Evolutionary conservation across 2,329 filamentous ascomycete genomes (phyloP).

Genomic region (Penicillium sp.): DNA sequence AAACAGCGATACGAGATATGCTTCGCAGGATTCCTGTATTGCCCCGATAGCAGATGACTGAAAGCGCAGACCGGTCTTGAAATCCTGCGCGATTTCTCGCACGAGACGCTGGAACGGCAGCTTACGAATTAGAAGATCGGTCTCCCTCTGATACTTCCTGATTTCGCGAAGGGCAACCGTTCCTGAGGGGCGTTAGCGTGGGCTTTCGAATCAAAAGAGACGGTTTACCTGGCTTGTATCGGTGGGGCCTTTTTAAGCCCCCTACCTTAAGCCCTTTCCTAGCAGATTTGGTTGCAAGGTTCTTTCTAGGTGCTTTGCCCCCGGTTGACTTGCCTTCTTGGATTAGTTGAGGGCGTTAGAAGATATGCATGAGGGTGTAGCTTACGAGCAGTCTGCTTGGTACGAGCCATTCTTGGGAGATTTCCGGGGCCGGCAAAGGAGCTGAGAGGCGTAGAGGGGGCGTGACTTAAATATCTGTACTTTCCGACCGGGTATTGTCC

Average conservation of each 20-base stretch:
- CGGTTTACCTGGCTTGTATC: constrained; percentile 80
- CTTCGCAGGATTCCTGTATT: constrained; percentile 97
- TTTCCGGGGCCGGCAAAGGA: too few species aligned
- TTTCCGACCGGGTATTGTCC: too few species aligned
- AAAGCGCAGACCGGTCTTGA: constrained; percentile 96
- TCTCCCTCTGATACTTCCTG: constrained; percentile 96
- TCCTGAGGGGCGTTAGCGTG: constrained; percentile 50
- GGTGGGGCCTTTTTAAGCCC: constrained; percentile 94
- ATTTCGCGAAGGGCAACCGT: constrained; percentile 99
- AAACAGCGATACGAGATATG: constrained; percentile 96
- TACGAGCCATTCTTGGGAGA: constrained; percentile 60
- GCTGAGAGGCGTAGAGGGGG: too few species aligned
- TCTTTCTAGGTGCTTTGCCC: constrained; percentile 82
- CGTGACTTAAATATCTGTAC: too few species aligned
- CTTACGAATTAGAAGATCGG: constrained; percentile 94
- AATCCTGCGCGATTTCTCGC: constrained; percentile 94
- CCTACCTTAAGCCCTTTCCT: constrained; percentile 99
- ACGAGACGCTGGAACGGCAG: constrained; percentile 97
- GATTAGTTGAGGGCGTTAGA: too few species aligned
- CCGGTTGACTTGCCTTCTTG: constrained; percentile 77
- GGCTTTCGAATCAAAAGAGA: too few species aligned
- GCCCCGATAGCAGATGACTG: constrained; percentile 97
- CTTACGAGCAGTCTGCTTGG: constrained; percentile 60
- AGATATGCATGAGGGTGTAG: constrained; percentile 38
- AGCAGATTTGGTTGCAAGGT: constrained; percentile 98